Base-by-base conservation (phyloP, 1,284 basidiomycete genomes). In the Tilletia setariae region DNA sequence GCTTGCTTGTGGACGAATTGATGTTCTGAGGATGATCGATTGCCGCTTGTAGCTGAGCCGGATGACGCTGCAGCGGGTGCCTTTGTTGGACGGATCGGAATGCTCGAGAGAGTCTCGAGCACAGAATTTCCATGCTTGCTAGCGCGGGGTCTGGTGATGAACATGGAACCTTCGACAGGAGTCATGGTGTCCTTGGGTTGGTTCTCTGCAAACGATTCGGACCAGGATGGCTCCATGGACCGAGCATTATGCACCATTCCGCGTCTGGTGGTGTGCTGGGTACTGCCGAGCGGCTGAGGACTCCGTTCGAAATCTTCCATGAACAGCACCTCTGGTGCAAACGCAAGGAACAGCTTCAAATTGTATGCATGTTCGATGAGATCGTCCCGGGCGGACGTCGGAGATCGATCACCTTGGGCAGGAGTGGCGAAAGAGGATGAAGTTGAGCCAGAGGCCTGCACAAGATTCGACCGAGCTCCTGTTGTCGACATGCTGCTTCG, bases 341-440 rank as follows among this genome's bases (percentile, higher is more conserved):
- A 32, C 16, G 56, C 9, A 15, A 61, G 32, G 28, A 61, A 61
- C 30, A 32, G 56, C 32, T 61, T 61, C 28, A 61, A 30, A 35
- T 61, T 25, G 56, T 61, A 30, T 11, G 56, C 56, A 61, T 61
- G 56, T 9, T 40, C 19, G 32, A 61, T 61, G 2, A 61, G 30
- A 21, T 61, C 56, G 28, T 35, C 19, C 13, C 56, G 28, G 1
- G 56, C 28, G 16, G 35, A 15, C 56, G 25, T 61, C 32, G 30
- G 19, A 2, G 56, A 61, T 15, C 28, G 35, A 19, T 16, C 35
- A 11, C 35, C 6, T 40, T 40, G 35, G 6, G 35, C 35, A 11
- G 11, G 11, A 40, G 35, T 40, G 35, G 11, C 6, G 11, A 40
- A 16, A 4, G 46, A 49, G 19, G 46, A 49, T 49, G 46, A 40